Conservation (phyloP, 352 stramenopile genomes). For the Elongisporangium prolatum region DNA sequence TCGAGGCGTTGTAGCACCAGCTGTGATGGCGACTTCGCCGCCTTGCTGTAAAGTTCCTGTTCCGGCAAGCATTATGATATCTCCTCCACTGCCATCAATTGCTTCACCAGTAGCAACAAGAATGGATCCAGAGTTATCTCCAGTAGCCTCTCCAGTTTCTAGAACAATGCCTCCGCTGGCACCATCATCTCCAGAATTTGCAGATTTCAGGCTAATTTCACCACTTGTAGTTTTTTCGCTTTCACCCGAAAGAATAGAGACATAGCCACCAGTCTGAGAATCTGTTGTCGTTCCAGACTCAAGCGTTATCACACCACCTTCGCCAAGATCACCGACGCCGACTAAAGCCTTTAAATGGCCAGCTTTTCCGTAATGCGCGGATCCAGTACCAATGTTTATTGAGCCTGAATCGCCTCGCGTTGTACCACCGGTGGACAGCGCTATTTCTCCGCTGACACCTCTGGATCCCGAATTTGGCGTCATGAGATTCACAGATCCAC, state of each 20-base stretch:
- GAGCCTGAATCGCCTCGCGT: slow-evolving; percentile 53
- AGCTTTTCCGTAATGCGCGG: slow-evolving; percentile 39
- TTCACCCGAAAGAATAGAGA: slow-evolving; percentile 52
- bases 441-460: slow-evolving; percentile 46
- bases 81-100: slow-evolving; percentile 56
- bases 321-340: slow-evolving; percentile 68
- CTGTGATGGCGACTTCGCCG: slow-evolving; percentile 64
- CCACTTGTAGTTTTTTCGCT: slow-evolving; percentile 63
- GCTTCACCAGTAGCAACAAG: slow-evolving; percentile 48
- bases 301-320: slow-evolving; percentile 77
- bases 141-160: slow-evolving; percentile 48
- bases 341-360: slow-evolving; percentile 49
- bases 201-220: slow-evolving; percentile 54
- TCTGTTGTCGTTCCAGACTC: slow-evolving; percentile 67
- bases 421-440: slow-evolving; percentile 29
- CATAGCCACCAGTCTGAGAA: slow-evolving; percentile 54
- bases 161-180: slow-evolving; percentile 55
- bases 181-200: slow-evolving; percentile 50
- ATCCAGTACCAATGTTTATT: slow-evolving; percentile 47
- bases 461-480: slow-evolving; percentile 41
- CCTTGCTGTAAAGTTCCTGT: slow-evolving; percentile 48
- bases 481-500: slow-evolving; percentile 39
- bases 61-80: slow-evolving; percentile 45
- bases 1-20: slow-evolving; percentile 44
- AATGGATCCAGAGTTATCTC: slow-evolving; percentile 47